Evolutionary conservation across 768 basidiomycete species (phyloP), one percentile per base, ranked within the genome.

Genomic region (Multifurca ochricompacta): DNA sequence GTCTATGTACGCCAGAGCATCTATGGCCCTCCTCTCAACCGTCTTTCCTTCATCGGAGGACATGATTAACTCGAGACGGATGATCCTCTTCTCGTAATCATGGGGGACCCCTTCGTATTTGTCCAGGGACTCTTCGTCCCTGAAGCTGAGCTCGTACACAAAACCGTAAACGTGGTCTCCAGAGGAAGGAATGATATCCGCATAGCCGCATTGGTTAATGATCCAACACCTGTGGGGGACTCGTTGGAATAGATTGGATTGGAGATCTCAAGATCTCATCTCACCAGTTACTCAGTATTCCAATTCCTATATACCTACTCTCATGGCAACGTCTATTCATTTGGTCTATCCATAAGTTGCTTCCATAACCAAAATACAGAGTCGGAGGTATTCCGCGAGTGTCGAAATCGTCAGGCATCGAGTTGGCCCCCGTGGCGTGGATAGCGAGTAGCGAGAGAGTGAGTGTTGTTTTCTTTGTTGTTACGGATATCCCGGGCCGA

Each of bases 311-410:
- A 31, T 56, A 58, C 30, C n/a, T 49, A 47, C 27, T 48, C 23
- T 48, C 53, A 7, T 53, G 57, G 18, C 57, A 58, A 34, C 57
- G 57, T 31, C 41, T 23, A n/a, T 48, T 50, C 57, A 58, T 58
- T 30, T 58, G 57, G 34, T 58, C 57, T 10, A 49, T 28, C 57
- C 57, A 58, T 4, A 58, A 2, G 16, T 58, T 58, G 42, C 57
- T 58, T 7, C 57, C 57, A 18, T 56, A 58, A 18, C 41, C 56
- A 25, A 58, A 55, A 43, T 55, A 58, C 11, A 55, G 16, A 6
- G 32, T 36, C 23, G 4, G 44, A 35, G 37, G 6, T 4, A 4
- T 21, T 16, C 19, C 21, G 21, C 30, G 28, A 4, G 16, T 43
- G 6, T 36, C 6, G 8, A n/a, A 41, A 10, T 39, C 35, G 35